Base-by-base conservation (phyloP, 306 rosid genomes). In the Dryas alaskensis region DNA sequence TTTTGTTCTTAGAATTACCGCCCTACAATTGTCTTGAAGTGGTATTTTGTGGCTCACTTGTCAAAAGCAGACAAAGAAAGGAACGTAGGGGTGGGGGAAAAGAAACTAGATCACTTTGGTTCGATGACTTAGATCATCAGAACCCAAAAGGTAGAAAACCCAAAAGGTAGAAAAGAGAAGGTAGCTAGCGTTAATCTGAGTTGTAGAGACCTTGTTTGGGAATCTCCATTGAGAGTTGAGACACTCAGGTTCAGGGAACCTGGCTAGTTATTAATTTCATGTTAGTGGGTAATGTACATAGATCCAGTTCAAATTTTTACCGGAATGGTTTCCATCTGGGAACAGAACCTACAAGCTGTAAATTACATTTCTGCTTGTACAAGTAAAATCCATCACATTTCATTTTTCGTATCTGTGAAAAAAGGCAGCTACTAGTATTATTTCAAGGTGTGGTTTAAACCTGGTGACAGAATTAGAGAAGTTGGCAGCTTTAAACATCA, bases 401-500 rank as follows among this genome's bases (percentile, higher is more conserved):
- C 5, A 31, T 22, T 44, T 71, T 44, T 57, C n/a, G 4, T 7
- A 3, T 55, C 19, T 13, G 75, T 9, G 60, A 55, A 70, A 14
- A 54, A 16, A 55, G 31, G 6, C 45, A 53, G 50, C 65, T 48
- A 51, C 63, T 27, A 16, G 19, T 59, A 65, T 43, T 69, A 58
- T 77, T 72, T 62, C 62, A 70, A 58, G 54, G 48, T 44, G 31
- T 54, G 60, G 49, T 60, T 50, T 58, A 50, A 31, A 66, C 13
- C 45, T 50, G 64, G 79, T 27, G 81, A 75, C 77, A 70, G 72
- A 75, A 39, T 46, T 25, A 17, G 70, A 64, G 46, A 65, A 25
- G 48, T 69, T 10, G 49, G 77, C 67, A 44, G 72, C 43, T 61
- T 67, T 82, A 95, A 69, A 85, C 81, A 80, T 90, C 87, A 74